These are phyloP conservation scores for Clavispora santaluciae DNA, from an alignment of 805 yeast genomes.

Conservation along the genomic window DNA sequence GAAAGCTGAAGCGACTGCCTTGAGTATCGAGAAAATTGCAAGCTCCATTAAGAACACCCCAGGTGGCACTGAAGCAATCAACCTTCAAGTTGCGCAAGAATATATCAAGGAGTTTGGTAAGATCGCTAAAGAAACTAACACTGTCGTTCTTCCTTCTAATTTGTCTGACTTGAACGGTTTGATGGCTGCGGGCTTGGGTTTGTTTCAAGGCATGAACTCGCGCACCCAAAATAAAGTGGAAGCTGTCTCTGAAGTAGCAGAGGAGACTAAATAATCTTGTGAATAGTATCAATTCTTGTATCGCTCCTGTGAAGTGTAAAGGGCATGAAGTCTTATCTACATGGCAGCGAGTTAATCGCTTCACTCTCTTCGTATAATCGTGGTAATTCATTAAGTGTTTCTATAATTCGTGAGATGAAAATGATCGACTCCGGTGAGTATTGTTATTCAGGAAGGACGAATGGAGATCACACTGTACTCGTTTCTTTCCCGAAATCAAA, in stretches of 20 bases:
- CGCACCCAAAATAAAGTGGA: neutral
- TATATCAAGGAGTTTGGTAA: slow-evolving; percentile 79
- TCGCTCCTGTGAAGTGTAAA: too few relatives aligned
- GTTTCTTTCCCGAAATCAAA: slow-evolving; percentile 23
- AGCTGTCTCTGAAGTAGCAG: neutral
- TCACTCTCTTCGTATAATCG: neutral
- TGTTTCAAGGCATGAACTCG: slow-evolving; percentile 50
- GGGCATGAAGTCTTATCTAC: too few relatives aligned
- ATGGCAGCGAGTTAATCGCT: too few relatives aligned
- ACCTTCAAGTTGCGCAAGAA: slow-evolving; percentile 76
- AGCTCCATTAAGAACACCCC: slow-evolving; percentile 62
- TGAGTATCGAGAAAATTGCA: slow-evolving; percentile 61
- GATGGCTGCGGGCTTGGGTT: slow-evolving; percentile 74
- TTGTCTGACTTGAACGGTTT: slow-evolving; percentile 68
- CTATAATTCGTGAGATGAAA: neutral
- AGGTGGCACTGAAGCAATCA: slow-evolving; percentile 71
- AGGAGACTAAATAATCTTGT: neutral
- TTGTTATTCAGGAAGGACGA: neutral
- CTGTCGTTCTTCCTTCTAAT: slow-evolving; percentile 72
- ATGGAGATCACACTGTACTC: neutral
- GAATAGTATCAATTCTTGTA: neutral
- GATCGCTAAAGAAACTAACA: slow-evolving; percentile 76
- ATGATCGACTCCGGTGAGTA: slow-evolving; percentile 3
- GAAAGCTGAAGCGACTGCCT: slow-evolving; percentile 69
- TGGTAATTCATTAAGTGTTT: neutral